These are phyloP conservation scores for Nicotiana paniculata DNA, from an alignment of 257 asterid species.

Conservation along the genomic window DNA sequence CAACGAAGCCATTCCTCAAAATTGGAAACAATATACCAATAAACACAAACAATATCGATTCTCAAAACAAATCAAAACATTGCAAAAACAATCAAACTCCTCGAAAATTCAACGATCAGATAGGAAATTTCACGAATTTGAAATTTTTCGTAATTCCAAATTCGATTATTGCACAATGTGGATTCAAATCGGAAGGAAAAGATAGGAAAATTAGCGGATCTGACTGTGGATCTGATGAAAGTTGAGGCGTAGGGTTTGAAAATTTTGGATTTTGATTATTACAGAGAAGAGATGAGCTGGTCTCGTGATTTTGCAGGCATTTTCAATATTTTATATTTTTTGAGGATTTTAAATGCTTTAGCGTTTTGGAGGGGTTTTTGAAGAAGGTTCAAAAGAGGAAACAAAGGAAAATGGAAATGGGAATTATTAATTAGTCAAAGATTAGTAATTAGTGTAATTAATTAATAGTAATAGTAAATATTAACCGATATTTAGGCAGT, in stretches of 20 bases:
- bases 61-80: conserved; percentile 1
- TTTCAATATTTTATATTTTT: neutral
- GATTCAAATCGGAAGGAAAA: neutral
- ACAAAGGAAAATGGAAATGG: neutral
- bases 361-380: conserved; percentile 7
- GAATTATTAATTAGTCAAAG: neutral
- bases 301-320: conserved; percentile 10
- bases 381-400: neutral
- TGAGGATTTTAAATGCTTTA: neutral
- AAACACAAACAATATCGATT: neutral
- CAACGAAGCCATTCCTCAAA: conserved; percentile 40
- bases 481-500: neutral
- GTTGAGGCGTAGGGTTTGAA: neutral
- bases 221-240: conserved; percentile 10
- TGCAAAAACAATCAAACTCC: neutral
- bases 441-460: neutral
- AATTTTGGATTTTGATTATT: neutral
- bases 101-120: neutral
- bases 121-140: neutral
- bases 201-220: neutral
- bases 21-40: neutral
- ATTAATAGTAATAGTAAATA: neutral
- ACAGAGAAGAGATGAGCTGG: conserved; percentile 3
- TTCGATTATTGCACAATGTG: neutral
- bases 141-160: neutral